Evolutionary conservation across 2,329 filamentous ascomycete species (phyloP), one percentile per base, ranked within the genome.

Genomic region (Knoxdaviesia capensis): DNA sequence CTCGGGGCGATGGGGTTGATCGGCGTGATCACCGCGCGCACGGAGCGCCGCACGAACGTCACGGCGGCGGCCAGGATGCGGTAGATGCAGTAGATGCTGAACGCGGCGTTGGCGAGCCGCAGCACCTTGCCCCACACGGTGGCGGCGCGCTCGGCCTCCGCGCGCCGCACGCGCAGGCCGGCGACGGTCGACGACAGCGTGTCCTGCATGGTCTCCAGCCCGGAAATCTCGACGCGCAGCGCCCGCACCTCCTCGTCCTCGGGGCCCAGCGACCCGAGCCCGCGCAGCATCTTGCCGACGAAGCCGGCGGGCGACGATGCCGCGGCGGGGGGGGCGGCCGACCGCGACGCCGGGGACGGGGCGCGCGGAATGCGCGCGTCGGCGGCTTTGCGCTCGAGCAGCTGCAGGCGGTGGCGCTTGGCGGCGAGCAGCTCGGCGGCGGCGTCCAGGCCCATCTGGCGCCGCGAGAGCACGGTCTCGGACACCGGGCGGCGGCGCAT

Each of bases 11-110:
- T n/a, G n/a, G n/a, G n/a, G 8, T 31, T 36, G 6, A 8, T 39
- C 7, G 34, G 5, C 4, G 34, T 10, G 20, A n/a, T 33, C 32
- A 31, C 38, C 0, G 62, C 59, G 43, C 63, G 60, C 45, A 66
- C 66, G 42, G 62, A 48, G 34, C 82, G 76, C 5, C 77, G 77
- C 5, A 82, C 48, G 1, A 74, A 78, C 1, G 80, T 77, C 5
- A 87, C 53, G 0, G 68, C 66, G 0, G 82, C 90, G 1, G 83
- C 80, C 11, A 72, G 56, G 48, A 93, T 80, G 42, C 85, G 80
- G 59, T 90, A 92, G 33, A 88, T 61, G 62, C 85, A 93, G 65
- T 93, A 93, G 40, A 80, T 48, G 42, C 81, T 77, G 56, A 93
- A 93, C 28, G 66, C 58, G 48, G 81, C 80, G 37, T 76, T 71